Conservation (phyloP, 2,329 filamentous ascomycete species). For the Phyllosticta paracitricarpa region DNA sequence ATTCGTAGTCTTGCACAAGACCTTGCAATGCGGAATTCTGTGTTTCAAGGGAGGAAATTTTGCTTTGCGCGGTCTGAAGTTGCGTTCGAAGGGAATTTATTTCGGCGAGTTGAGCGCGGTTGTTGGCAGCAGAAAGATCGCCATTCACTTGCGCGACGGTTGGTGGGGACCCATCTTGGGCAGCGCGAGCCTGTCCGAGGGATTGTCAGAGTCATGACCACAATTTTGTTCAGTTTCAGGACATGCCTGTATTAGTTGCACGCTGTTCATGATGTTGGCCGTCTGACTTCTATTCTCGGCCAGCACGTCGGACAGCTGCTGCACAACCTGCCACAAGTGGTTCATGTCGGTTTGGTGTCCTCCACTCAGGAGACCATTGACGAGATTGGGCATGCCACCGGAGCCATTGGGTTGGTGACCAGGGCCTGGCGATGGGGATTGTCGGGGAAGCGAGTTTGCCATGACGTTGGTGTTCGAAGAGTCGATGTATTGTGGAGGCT, state of each 20-base stretch:
- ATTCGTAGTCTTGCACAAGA: slow-evolving; percentile 33
- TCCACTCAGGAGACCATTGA: slow-evolving; percentile 28
- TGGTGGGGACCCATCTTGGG: slow-evolving; percentile 23
- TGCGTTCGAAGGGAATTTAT: slow-evolving; percentile 22
- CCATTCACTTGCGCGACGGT: slow-evolving; percentile 25
- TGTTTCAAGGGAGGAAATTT: slow-evolving; percentile 18
- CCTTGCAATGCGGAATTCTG: slow-evolving; percentile 19
- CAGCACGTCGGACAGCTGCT: slow-evolving; percentile 29
- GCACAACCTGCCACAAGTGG: slow-evolving; percentile 31
- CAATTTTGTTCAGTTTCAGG: background rate
- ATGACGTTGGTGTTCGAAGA: slow-evolving; percentile 12
- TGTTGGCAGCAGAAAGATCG: slow-evolving; percentile 13
- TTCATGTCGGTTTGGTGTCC: slow-evolving; percentile 36
- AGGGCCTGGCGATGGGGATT: slow-evolving; percentile 21
- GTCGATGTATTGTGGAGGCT: slow-evolving; percentile 13
- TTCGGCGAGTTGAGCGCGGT: slow-evolving; percentile 17
- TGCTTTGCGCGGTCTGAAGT: slow-evolving; percentile 21
- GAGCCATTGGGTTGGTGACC: slow-evolving; percentile 23
- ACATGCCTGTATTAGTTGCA: slow-evolving; percentile 19
- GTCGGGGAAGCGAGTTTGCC: slow-evolving; percentile 20
- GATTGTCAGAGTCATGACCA: background rate
- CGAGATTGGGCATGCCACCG: slow-evolving; percentile 25
- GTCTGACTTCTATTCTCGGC: slow-evolving; percentile 32
- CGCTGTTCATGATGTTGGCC: slow-evolving; percentile 27
- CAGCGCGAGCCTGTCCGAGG: slow-evolving; percentile 19